phyloP scores from a whole-genome alignment of 208 protist species.

The Leishmania martiniquensis region DNA sequence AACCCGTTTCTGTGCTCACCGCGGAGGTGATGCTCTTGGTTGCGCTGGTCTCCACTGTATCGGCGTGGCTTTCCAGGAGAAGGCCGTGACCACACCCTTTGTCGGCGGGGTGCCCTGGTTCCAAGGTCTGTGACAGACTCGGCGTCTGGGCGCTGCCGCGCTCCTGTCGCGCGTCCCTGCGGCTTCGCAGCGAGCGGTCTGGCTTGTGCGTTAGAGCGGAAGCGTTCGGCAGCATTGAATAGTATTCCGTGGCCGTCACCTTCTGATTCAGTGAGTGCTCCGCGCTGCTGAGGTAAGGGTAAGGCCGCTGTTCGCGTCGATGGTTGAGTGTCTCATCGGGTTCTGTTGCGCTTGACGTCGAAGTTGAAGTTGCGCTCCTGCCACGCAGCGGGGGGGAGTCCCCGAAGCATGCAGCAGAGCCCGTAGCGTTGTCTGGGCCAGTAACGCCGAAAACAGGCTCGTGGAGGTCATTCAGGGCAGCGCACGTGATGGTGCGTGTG shows the following conservation, averaged over 20 bases:
- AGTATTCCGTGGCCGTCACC: not conserved
- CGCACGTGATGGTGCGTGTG: not conserved
- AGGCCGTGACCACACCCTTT: conserved; percentile 1
- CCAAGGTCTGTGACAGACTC: not conserved
- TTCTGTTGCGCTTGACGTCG: not conserved
- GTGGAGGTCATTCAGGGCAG: not conserved
- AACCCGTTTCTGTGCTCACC: not conserved
- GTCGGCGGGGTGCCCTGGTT: not conserved
- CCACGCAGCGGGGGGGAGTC: not conserved
- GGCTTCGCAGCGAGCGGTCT: not conserved
- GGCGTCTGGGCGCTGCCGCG: not conserved
- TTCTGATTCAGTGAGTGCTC: not conserved
- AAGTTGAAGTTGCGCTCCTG: not conserved
- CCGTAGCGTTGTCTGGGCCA: not conserved
- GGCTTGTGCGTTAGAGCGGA: conserved; percentile 20
- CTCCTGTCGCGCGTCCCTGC: not conserved
- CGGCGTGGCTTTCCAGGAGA: conserved; percentile 7
- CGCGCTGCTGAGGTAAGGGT: not conserved
- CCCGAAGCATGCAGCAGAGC: not conserved
- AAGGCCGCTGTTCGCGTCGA: not conserved
- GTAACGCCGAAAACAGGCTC: not conserved
- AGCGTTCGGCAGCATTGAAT: conserved; percentile 17
- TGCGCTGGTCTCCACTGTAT: not conserved
- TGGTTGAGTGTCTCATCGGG: not conserved
- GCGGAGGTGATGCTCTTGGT: not conserved